Evolutionary conservation across 441 rosid genomes (phyloP).

Genomic region (Raphanus hybrid): DNA sequence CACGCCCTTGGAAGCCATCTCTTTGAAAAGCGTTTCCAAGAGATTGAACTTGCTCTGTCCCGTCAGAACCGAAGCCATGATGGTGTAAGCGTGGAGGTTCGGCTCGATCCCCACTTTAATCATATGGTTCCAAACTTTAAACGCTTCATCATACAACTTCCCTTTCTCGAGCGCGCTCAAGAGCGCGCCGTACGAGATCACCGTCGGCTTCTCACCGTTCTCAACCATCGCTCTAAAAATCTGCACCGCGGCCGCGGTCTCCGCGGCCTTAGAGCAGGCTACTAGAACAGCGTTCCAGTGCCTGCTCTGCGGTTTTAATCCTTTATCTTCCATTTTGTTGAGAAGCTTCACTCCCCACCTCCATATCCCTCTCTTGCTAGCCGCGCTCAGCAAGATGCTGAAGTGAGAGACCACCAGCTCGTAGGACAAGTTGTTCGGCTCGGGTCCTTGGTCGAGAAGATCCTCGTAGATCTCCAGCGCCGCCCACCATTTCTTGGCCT

Average conservation of each 20-base stretch:
- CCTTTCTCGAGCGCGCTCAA: conserved; percentile 92
- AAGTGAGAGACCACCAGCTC: conserved; percentile 82
- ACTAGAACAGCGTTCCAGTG: conserved; percentile 89
- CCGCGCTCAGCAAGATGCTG: conserved; percentile 68
- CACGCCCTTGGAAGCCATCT: conserved; percentile 66
- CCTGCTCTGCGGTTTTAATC: conserved; percentile 72
- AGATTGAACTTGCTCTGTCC: conserved; percentile 64
- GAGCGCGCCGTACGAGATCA: conserved; percentile 76
- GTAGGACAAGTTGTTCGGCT: conserved; percentile 72
- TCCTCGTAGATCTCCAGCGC: conserved; percentile 92
- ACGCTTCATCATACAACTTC: conserved; percentile 72
- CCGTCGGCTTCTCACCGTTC: conserved; percentile 81
- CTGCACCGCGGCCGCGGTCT: conserved; percentile 73
- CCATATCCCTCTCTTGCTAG: conserved; percentile 85
- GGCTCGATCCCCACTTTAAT: conserved; percentile 72
- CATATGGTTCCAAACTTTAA: conserved; percentile 92
- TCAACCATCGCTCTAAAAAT: conserved; percentile 85
- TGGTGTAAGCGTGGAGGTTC: conserved; percentile 76
- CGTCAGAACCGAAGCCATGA: conserved; percentile 71
- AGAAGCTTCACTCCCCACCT: conserved; percentile 80
- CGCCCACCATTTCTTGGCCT: conserved; percentile 95
- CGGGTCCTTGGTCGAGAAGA: conserved; percentile 81
- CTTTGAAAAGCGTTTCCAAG: conserved; percentile 65
- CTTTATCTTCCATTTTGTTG: conserved; percentile 86
- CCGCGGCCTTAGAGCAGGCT: conserved; percentile 87